These are phyloP conservation scores for Fusarium sp. DNA, from an alignment of 2,329 filamentous ascomycete species.

Conservation along the genomic window DNA sequence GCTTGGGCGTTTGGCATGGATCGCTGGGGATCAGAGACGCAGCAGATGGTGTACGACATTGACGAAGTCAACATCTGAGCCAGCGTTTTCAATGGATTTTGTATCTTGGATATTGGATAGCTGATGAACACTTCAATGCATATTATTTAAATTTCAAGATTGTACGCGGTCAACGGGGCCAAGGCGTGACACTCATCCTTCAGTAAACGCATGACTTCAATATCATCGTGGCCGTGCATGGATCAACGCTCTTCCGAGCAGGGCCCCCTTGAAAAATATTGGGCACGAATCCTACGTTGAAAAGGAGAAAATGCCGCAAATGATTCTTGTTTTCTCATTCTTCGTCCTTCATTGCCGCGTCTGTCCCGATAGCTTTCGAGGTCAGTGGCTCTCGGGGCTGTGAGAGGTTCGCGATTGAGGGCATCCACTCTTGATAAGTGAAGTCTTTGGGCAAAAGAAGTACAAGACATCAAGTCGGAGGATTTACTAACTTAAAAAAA, in stretches of 20 bases:
- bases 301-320: slow-evolving; percentile 1
- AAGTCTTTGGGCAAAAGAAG: background rate
- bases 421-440: rapidly evolving
- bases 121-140: rapidly evolving
- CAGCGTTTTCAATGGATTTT: no score
- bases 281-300: background rate
- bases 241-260: slow-evolving; percentile 9
- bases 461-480: rapidly evolving
- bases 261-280: background rate
- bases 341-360: background rate
- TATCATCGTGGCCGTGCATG: background rate
- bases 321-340: rapidly evolving
- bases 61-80: background rate
- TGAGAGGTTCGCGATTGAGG: background rate
- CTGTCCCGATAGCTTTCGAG: rapidly evolving
- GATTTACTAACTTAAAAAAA: background rate
- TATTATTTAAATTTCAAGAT: no score
- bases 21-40: background rate
- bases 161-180: rapidly evolving
- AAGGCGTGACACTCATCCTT: background rate
- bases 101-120: background rate
- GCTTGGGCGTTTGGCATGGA: background rate
- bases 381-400: rapidly evolving
- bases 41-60: slow-evolving; percentile 5
- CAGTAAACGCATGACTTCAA: background rate